These are phyloP conservation scores for Ganoderma lingzhi DNA, from an alignment of 1,284 basidiomycete genomes.

Conservation along the genomic window DNA sequence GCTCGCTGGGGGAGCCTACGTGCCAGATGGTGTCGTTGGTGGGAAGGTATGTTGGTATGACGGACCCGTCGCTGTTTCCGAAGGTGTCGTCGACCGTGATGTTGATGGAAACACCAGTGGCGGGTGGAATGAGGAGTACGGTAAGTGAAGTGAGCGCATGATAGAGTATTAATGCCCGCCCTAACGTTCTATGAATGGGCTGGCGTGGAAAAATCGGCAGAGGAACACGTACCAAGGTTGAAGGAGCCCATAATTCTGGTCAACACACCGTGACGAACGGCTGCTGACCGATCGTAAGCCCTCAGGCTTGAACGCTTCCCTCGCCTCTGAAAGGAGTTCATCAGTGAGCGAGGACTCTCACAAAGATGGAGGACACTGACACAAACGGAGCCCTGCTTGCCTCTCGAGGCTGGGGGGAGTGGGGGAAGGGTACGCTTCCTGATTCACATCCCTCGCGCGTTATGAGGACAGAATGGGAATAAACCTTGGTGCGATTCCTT, in stretches of 20 bases:
- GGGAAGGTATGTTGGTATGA: constrained; percentile 24
- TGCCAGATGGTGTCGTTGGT: constrained; percentile 37
- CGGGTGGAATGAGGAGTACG: not conserved
- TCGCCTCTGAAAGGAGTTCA: not conserved
- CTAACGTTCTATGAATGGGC: not conserved
- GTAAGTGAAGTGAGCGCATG: not conserved
- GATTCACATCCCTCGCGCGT: not conserved
- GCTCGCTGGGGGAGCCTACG: constrained; percentile 36
- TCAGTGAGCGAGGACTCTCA: not conserved
- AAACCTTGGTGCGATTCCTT: too few relatives aligned
- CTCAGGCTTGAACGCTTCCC: not conserved
- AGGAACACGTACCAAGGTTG: not conserved
- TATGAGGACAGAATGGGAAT: not conserved
- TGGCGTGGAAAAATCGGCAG: not conserved
- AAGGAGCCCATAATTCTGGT: not conserved
- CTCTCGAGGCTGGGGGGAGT: too few relatives aligned
- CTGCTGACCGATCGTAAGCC: not conserved
- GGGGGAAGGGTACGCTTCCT: too few relatives aligned
- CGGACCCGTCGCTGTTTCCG: constrained; percentile 34
- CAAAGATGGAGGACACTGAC: too few relatives aligned
- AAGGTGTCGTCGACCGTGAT: constrained; percentile 51
- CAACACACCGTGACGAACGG: not conserved
- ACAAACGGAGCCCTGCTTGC: too few relatives aligned
- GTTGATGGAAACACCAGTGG: constrained; percentile 38
- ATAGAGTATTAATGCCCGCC: not conserved